These are phyloP conservation scores for Colletotrichum sp. DNA, from an alignment of 2,329 filamentous ascomycete species.

Conservation along the genomic window DNA sequence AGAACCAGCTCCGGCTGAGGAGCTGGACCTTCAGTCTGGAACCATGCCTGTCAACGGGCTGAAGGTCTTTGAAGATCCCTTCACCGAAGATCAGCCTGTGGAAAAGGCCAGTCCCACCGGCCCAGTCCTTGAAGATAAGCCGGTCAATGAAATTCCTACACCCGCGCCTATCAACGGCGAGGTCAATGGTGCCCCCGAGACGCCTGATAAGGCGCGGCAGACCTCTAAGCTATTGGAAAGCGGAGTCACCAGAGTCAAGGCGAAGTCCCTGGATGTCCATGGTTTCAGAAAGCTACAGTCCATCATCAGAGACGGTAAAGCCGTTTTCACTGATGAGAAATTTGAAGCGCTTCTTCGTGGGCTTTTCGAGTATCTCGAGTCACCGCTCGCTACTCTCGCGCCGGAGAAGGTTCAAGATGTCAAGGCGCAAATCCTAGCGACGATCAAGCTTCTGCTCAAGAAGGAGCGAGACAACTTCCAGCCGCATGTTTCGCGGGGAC, in stretches of 20 bases:
- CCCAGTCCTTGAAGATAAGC: slow-evolving; percentile 63
- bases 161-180: background rate
- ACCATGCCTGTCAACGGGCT: slow-evolving; percentile 42
- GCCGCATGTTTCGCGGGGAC: slow-evolving; percentile 69
- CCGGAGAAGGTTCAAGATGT: slow-evolving; percentile 73
- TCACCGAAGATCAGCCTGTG: slow-evolving; percentile 52
- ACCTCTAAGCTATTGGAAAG: slow-evolving; percentile 71
- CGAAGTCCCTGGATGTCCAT: slow-evolving; percentile 77
- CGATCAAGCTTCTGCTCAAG: slow-evolving; percentile 74
- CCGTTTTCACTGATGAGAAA: slow-evolving; percentile 68
- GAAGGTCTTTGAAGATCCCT: slow-evolving; percentile 69
- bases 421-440: slow-evolving; percentile 76
- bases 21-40: slow-evolving; percentile 13
- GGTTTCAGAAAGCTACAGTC: slow-evolving; percentile 81
- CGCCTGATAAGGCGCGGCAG: slow-evolving; percentile 61
- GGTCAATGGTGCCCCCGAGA: slow-evolving; percentile 27
- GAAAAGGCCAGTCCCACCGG: slow-evolving; percentile 49
- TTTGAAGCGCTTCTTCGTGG: slow-evolving; percentile 72
- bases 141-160: slow-evolving; percentile 61
- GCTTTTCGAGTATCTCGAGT: slow-evolving; percentile 75
- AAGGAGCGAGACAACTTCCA: slow-evolving; percentile 70
- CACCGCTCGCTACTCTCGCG: slow-evolving; percentile 57
- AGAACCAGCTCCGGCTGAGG: background rate
- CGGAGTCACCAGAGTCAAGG: slow-evolving; percentile 75
- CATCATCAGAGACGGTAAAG: slow-evolving; percentile 70